These are phyloP conservation scores for Raphanus sativus DNA, from an alignment of 345 rosid genomes.

Conservation along the genomic window DNA sequence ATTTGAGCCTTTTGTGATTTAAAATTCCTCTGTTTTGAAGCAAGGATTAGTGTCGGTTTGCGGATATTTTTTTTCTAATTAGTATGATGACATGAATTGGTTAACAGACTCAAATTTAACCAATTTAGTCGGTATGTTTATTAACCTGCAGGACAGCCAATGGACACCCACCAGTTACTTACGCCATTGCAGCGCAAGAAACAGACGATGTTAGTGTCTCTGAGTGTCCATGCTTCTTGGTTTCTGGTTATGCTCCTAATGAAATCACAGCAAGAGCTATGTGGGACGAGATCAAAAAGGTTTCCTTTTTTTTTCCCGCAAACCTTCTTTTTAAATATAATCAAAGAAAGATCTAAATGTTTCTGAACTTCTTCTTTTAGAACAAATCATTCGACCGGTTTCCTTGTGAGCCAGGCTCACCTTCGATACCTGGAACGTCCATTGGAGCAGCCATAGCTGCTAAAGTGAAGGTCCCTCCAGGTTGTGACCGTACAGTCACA, in stretches of 20 bases:
- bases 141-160: slow-evolving; percentile 66
- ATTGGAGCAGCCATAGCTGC: slow-evolving; percentile 96
- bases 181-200: slow-evolving; percentile 67
- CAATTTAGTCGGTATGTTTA: not conserved
- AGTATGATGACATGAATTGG: not conserved
- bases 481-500: slow-evolving; percentile 54
- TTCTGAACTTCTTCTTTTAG: slow-evolving; percentile 31
- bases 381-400: slow-evolving; percentile 69
- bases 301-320: slow-evolving; percentile 11
- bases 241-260: slow-evolving; percentile 50
- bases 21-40: not conserved
- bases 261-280: slow-evolving; percentile 70
- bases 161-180: slow-evolving; percentile 58
- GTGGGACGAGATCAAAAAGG: slow-evolving; percentile 94
- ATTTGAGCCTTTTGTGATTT: not conserved
- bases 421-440: slow-evolving; percentile 79
- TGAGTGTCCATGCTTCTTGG: slow-evolving; percentile 65
- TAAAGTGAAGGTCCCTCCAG: slow-evolving; percentile 68
- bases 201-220: slow-evolving; percentile 63
- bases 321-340: not conserved
- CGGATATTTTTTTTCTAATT: no score
- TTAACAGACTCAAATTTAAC: not conserved
- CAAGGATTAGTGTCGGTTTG: not conserved
- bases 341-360: not conserved
- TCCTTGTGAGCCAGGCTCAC: slow-evolving; percentile 35